phyloP scores from a whole-genome alignment of 1,139 yeast species.

The Saccharomyces hybrid region DNA sequence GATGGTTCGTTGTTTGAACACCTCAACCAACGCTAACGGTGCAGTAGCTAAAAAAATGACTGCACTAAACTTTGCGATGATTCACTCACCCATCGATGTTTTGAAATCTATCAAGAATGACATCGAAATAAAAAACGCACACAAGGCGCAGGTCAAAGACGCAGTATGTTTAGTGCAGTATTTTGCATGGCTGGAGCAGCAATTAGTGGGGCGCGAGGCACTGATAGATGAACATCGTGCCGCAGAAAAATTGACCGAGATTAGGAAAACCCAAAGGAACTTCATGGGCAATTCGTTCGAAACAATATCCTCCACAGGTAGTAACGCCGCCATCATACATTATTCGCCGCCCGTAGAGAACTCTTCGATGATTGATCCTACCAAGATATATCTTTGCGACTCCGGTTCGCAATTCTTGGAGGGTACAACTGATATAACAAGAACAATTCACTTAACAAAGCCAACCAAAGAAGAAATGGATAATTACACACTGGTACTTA shows the following conservation, averaged over 20 bases:
- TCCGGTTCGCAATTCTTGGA: constrained; percentile 91
- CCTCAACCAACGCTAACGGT: neutral
- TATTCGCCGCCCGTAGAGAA: constrained; percentile 65
- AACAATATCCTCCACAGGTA: constrained; percentile 88
- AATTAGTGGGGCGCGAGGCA: constrained; percentile 46
- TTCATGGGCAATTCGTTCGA: constrained; percentile 84
- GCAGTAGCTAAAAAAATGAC: constrained; percentile 33
- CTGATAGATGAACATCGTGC: constrained; percentile 75
- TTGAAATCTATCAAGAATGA: constrained; percentile 74
- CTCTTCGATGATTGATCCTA: constrained; percentile 63
- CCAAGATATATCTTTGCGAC: constrained; percentile 77
- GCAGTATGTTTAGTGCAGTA: constrained; percentile 75
- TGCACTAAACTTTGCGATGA: constrained; percentile 38
- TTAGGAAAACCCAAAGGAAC: constrained; percentile 53
- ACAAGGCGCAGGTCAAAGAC: constrained; percentile 74
- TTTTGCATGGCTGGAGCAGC: constrained; percentile 80
- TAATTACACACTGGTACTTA: constrained; percentile 82
- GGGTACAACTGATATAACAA: constrained; percentile 94
- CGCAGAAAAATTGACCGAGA: constrained; percentile 56
- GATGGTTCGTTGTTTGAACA: constrained; percentile 39
- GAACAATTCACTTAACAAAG: constrained; percentile 74
- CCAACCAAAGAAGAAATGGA: constrained; percentile 63
- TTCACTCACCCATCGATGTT: constrained; percentile 56
- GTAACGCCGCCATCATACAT: constrained; percentile 90
- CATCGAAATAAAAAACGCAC: constrained; percentile 69